These are phyloP conservation scores for Aureobasidium sp. DNA, from an alignment of 2,329 filamentous ascomycete genomes.

Conservation along the genomic window DNA sequence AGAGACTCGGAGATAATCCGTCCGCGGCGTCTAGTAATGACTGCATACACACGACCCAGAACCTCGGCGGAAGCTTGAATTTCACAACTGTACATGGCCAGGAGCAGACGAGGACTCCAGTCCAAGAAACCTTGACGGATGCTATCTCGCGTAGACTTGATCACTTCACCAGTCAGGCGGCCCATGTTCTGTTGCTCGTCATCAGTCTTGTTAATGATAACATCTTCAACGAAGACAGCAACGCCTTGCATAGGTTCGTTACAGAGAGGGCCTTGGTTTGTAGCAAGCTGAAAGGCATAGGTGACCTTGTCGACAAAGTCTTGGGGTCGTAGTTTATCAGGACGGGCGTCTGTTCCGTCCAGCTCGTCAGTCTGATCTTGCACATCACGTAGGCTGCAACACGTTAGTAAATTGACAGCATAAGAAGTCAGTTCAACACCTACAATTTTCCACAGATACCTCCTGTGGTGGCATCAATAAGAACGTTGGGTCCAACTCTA, in stretches of 20 bases:
- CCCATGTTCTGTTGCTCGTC: conserved; percentile 55
- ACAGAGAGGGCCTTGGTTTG: conserved; percentile 81
- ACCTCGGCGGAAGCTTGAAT: conserved; percentile 95
- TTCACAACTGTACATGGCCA: conserved; percentile 97
- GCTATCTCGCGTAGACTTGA: conserved; percentile 78
- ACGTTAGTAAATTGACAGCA: neutral
- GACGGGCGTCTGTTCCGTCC: conserved; percentile 39
- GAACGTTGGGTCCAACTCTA: conserved; percentile 76
- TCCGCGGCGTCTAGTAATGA: conserved; percentile 90
- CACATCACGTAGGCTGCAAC: conserved; percentile 19
- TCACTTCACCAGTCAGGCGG: conserved; percentile 84
- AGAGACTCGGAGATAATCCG: conserved; percentile 84
- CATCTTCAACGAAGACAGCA: conserved; percentile 80
- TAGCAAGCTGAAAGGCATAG: conserved; percentile 91
- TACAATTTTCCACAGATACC: conserved; percentile 68
- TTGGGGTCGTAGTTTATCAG: conserved; percentile 34
- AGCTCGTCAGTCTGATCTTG: conserved; percentile 23
- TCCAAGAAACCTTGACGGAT: conserved; percentile 83
- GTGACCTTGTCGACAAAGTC: conserved; percentile 84
- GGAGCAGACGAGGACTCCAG: conserved; percentile 89
- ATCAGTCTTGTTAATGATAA: conserved; percentile 54
- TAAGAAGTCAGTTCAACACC: conserved; percentile 23
- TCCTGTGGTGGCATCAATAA: conserved; percentile 73
- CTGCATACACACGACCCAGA: conserved; percentile 87
- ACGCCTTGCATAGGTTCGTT: conserved; percentile 89